Conservation (phyloP, 345 rosid species). For the Corymbia maculata region DNA sequence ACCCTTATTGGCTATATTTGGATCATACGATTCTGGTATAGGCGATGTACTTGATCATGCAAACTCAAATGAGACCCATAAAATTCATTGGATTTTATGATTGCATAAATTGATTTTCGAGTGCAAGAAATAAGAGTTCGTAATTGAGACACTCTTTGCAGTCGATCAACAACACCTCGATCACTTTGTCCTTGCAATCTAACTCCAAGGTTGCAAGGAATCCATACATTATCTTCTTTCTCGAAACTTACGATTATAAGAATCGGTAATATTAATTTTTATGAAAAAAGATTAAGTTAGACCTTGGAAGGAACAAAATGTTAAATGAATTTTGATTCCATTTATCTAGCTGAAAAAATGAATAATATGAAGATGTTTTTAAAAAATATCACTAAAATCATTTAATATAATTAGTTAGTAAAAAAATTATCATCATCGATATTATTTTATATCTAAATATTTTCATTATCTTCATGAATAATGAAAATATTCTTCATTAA, state of each 20-base stretch:
- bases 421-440: not conserved
- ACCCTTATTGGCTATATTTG: accelerated
- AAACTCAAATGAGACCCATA: too few species aligned
- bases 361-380: not conserved
- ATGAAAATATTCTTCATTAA: not conserved
- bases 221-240: not conserved
- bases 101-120: not conserved
- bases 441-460: not conserved
- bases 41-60: too few species aligned
- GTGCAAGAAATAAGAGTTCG: too few species aligned
- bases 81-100: accelerated
- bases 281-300: not conserved
- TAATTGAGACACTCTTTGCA: accelerated
- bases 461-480: not conserved
- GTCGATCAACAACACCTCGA: accelerated
- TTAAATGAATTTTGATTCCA: not conserved
- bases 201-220: too few species aligned
- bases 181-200: not conserved
- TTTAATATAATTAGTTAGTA: not conserved
- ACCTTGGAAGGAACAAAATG: accelerated
- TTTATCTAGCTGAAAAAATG: accelerated
- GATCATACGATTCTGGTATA: too few species aligned
- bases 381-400: not conserved
- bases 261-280: too few species aligned
- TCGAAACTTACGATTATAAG: too few species aligned